Conservation (phyloP, 2,329 filamentous ascomycete species). For the Magnaporthiopsis rhizophila region DNA sequence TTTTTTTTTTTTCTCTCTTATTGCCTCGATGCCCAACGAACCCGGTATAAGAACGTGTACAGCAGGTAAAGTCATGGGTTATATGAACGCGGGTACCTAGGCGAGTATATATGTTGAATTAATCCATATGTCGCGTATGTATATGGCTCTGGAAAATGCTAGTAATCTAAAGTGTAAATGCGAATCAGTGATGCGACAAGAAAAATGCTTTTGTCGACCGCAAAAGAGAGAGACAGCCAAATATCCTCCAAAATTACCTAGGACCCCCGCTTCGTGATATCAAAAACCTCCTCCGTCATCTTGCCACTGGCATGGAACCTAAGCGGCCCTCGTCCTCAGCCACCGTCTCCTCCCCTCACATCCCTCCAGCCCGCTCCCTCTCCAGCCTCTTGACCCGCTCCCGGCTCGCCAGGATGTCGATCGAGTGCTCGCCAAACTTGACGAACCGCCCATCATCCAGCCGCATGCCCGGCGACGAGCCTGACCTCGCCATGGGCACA, state of each 20-base stretch:
- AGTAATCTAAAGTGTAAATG: too few relatives aligned
- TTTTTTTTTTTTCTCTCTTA: too few relatives aligned
- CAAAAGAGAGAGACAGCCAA: neutral
- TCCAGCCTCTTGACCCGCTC: slow-evolving; percentile 1
- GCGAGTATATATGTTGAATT: too few relatives aligned
- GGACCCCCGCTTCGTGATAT: neutral
- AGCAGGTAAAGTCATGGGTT: too few relatives aligned
- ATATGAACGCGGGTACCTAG: too few relatives aligned
- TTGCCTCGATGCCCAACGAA: too few relatives aligned
- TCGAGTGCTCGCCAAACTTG: slow-evolving; percentile 15
- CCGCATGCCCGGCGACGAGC: slow-evolving; percentile 14
- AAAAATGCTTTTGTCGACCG: neutral
- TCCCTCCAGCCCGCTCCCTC: slow-evolving; percentile 2
- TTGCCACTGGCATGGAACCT: too few relatives aligned
- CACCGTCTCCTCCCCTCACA: neutral
- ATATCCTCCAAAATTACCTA: neutral
- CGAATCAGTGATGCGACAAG: too few relatives aligned
- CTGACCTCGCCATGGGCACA: slow-evolving; percentile 17
- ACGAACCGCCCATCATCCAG: slow-evolving; percentile 17
- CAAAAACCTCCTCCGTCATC: neutral
- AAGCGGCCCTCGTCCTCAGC: neutral
- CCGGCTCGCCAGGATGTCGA: slow-evolving; percentile 1
- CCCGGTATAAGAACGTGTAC: too few relatives aligned
- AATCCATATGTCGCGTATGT: too few relatives aligned
- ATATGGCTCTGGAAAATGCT: too few relatives aligned